Evolutionary conservation across 495 filamentous ascomycete species (phyloP).

Genomic region (Lophiotrema nucula): DNA sequence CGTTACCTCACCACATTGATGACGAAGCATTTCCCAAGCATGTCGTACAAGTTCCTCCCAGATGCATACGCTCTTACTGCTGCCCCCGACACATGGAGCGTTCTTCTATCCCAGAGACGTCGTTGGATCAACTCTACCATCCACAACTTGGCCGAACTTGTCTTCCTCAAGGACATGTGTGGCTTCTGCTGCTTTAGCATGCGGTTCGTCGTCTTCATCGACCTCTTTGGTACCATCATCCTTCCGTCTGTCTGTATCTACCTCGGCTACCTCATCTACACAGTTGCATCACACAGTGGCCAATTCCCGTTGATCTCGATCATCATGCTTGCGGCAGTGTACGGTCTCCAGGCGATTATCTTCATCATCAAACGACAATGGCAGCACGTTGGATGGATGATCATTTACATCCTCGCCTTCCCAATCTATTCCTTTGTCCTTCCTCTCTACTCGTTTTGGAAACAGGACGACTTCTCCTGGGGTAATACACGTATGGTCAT

Average conservation of each 20-base stretch:
- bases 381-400: slow-evolving; percentile 99
- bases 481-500: slow-evolving; percentile 97
- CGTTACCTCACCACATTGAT: slow-evolving; percentile 95
- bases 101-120: slow-evolving; percentile 89
- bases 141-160: slow-evolving; percentile 89
- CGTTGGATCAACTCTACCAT: slow-evolving; percentile 99
- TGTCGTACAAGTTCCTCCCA: slow-evolving; percentile 94
- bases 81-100: slow-evolving; percentile 88
- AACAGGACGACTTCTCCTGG: slow-evolving; percentile 97
- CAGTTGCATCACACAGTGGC: slow-evolving; percentile 65
- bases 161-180: slow-evolving; percentile 85
- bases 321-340: slow-evolving; percentile 82
- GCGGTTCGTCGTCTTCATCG: slow-evolving; percentile 95
- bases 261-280: slow-evolving; percentile 85
- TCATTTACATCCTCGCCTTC: slow-evolving; percentile 92
- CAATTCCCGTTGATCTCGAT: slow-evolving; percentile 85
- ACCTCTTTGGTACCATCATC: slow-evolving; percentile 90
- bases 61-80: slow-evolving; percentile 91
- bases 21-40: slow-evolving; percentile 93
- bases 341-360: slow-evolving; percentile 91
- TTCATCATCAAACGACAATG: slow-evolving; percentile 96
- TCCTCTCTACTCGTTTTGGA: slow-evolving; percentile 98
- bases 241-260: slow-evolving; percentile 90
- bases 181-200: slow-evolving; percentile 99
- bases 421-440: slow-evolving; percentile 91